Evolutionary conservation across 2,329 filamentous ascomycete species (phyloP).

Genomic region (Hypoxylon sp.): DNA sequence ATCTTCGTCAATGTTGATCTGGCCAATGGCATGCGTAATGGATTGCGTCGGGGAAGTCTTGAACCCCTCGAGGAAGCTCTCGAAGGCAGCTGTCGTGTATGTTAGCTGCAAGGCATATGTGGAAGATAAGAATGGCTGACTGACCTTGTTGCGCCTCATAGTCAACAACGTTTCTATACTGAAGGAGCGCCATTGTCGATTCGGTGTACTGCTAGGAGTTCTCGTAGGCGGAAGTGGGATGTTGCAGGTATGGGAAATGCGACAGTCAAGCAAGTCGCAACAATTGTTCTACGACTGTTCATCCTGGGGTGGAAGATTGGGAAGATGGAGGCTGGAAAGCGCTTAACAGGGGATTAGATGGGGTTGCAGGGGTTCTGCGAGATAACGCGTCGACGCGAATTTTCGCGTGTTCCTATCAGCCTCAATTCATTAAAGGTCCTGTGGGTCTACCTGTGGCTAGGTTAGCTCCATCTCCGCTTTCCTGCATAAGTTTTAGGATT

Average conservation of each 20-base stretch:
- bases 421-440: slow-evolving; percentile 42
- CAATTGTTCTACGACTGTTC: slow-evolving; percentile 22
- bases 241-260: slow-evolving; percentile 44
- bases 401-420: slow-evolving; percentile 46
- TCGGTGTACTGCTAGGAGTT: slow-evolving; percentile 22
- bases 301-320: slow-evolving; percentile 2
- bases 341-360: slow-evolving; percentile 19
- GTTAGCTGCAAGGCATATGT: slow-evolving; percentile 45
- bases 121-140: slow-evolving; percentile 21
- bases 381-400: slow-evolving; percentile 46
- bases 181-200: slow-evolving; percentile 82
- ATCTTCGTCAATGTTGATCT: slow-evolving; percentile 88
- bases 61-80: slow-evolving; percentile 88
- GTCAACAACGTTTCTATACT: slow-evolving; percentile 81
- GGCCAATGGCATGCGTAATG: slow-evolving; percentile 83
- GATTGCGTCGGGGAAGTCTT: slow-evolving; percentile 80
- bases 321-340: slow-evolving; percentile 39
- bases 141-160: slow-evolving; percentile 87
- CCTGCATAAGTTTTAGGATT: background rate
- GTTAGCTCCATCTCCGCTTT: background rate
- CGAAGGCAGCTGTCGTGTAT: slow-evolving; percentile 73
- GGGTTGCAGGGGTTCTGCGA: slow-evolving; percentile 2
- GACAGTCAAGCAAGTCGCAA: slow-evolving; percentile 45
- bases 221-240: slow-evolving; percentile 31
- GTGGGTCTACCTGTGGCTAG: slow-evolving; percentile 4